These are phyloP conservation scores for Solanum gracilifrons DNA, from an alignment of 257 asterid genomes.

Conservation along the genomic window DNA sequence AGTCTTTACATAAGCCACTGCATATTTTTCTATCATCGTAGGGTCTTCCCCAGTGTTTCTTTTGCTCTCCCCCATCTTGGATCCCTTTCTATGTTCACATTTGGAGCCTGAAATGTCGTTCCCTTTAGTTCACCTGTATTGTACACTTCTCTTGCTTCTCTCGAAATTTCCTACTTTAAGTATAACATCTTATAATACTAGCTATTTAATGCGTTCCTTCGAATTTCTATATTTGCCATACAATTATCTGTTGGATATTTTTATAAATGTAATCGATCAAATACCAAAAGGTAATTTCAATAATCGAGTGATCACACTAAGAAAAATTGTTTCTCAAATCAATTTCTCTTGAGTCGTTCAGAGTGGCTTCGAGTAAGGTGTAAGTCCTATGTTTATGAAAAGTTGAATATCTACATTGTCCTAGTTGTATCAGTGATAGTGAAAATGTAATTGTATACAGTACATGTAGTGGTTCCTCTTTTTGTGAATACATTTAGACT, in stretches of 20 bases:
- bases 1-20: slow-evolving; percentile 54
- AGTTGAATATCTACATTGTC: too few relatives aligned
- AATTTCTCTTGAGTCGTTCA: not conserved
- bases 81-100: slow-evolving; percentile 27
- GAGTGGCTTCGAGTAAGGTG: too few relatives aligned
- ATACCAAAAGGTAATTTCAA: not conserved
- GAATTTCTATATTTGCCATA: not conserved
- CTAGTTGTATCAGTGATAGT: too few relatives aligned
- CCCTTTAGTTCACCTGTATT: slow-evolving; percentile 24
- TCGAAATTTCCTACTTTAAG: slow-evolving; percentile 7
- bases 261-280: not conserved
- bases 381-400: too few relatives aligned
- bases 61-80: slow-evolving; percentile 41
- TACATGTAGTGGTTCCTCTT: too few relatives aligned
- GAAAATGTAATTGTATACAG: too few relatives aligned
- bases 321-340: not conserved
- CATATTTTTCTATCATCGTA: slow-evolving; percentile 8
- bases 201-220: not conserved
- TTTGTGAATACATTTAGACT: too few relatives aligned
- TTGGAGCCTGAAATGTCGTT: slow-evolving; percentile 32
- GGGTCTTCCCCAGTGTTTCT: slow-evolving; percentile 35
- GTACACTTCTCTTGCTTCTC: slow-evolving; percentile 27
- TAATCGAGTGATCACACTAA: not conserved
- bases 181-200: not conserved
- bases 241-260: not conserved